Conservation (phyloP, 1,284 basidiomycete species). For the Tilletia indica region DNA sequence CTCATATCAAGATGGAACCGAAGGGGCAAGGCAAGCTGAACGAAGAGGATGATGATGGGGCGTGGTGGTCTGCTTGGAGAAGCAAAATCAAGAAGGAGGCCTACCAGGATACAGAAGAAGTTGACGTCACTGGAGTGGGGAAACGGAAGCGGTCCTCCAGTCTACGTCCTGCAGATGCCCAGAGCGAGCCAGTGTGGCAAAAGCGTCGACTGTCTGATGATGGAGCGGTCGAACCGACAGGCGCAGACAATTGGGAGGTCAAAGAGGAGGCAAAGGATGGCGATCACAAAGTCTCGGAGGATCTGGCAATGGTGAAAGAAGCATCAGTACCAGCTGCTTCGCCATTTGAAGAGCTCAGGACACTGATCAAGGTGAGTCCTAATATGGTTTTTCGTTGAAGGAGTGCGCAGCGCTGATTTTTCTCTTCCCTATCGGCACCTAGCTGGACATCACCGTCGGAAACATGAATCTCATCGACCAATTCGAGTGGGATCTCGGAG, state of each 20-base stretch:
- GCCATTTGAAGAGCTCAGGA: slow-evolving; percentile 10
- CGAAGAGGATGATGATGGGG: slow-evolving; percentile 4
- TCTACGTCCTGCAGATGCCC: too few relatives aligned
- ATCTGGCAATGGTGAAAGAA: neutral
- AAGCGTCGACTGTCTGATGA: too few relatives aligned
- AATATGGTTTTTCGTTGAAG: neutral
- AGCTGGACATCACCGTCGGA: slow-evolving; percentile 94
- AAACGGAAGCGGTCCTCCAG: too few relatives aligned
- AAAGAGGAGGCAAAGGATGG: too few relatives aligned
- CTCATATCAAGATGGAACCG: slow-evolving; percentile 1
- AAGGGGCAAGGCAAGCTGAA: slow-evolving; percentile 15
- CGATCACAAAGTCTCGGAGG: neutral
- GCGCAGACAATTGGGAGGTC: neutral
- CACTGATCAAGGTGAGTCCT: slow-evolving; percentile 15
- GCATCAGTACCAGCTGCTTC: neutral
- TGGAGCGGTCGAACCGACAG: neutral
- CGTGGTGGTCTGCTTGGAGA: slow-evolving; percentile 29
- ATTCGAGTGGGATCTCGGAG: slow-evolving; percentile 96
- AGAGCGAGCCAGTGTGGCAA: too few relatives aligned
- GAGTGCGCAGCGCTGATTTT: neutral
- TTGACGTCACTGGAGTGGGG: too few relatives aligned
- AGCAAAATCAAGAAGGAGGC: neutral
- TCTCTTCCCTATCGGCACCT: neutral
- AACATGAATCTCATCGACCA: slow-evolving; percentile 91
- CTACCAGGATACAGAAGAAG: neutral